Evolutionary conservation across 2,329 filamentous ascomycete species (phyloP).

Genomic region (Pyrenophora teres): DNA sequence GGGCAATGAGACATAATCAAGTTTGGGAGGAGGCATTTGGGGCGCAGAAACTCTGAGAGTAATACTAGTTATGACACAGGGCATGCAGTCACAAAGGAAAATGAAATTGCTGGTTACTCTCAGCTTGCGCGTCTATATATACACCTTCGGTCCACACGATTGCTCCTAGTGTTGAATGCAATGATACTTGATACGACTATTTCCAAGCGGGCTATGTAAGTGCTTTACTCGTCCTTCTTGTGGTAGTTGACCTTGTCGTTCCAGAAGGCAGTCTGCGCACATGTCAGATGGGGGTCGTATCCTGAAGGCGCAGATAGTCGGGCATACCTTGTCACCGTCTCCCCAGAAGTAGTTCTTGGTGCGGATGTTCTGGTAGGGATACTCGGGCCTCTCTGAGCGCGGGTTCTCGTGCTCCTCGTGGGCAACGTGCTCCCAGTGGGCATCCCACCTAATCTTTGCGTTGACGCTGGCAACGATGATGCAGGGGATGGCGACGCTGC

Average conservation of each 20-base stretch:
- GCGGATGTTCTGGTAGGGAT: slow-evolving; percentile 97
- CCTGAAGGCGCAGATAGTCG: background rate
- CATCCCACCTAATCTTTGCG: slow-evolving; percentile 87
- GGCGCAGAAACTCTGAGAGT: background rate
- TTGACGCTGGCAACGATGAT: slow-evolving; percentile 76
- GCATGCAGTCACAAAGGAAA: slow-evolving; percentile 36
- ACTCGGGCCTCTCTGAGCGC: slow-evolving; percentile 88
- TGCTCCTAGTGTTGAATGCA: slow-evolving; percentile 5
- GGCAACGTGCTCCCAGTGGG: slow-evolving; percentile 95
- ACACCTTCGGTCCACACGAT: slow-evolving; percentile 19
- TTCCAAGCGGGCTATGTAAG: slow-evolving; percentile 9
- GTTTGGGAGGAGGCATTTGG: slow-evolving; percentile 39
- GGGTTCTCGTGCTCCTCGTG: slow-evolving; percentile 66
- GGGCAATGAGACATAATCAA: slow-evolving; percentile 44
- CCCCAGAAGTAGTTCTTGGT: slow-evolving; percentile 96
- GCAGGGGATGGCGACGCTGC: slow-evolving; percentile 74
- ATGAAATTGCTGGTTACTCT: slow-evolving; percentile 38
- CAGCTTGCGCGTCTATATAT: slow-evolving; percentile 28
- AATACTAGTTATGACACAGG: background rate
- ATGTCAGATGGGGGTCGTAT: slow-evolving; percentile 4
- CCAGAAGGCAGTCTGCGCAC: slow-evolving; percentile 67
- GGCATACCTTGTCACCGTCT: slow-evolving; percentile 85
- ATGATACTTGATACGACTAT: slow-evolving; percentile 4
- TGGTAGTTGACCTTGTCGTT: slow-evolving; percentile 95
- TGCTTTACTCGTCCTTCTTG: slow-evolving; percentile 73